Evolutionary conservation across 2,329 filamentous ascomycete species (phyloP), one percentile per base, ranked within the genome.

Genomic region (Juglanconis oblonga): DNA sequence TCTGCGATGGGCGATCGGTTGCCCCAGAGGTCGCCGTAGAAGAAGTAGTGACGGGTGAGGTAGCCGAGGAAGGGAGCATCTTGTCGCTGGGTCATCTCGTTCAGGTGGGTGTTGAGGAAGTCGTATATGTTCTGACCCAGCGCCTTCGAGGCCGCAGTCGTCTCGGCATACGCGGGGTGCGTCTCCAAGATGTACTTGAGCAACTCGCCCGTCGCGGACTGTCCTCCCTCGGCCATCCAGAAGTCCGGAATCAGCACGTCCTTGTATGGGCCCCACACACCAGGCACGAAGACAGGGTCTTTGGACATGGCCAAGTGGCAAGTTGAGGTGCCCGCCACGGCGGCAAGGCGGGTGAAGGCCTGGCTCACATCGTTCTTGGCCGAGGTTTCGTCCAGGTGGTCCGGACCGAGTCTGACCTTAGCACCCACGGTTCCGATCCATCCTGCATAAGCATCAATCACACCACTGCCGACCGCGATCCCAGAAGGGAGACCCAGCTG

Each of bases 391-490:
- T 89, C 87, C 44, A 94, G 81, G 52, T 89, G 83, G 58, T 89
- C 85, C 59, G 81, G 77, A 45, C 82, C 81, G 14, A 96, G 83
- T 66, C 92, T 84, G 67, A 97, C 91, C 75, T 97, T 97, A 62
- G 95, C 94, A 61, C 95, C 95, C n/a, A 99, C 95, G 1, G 95
- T 98, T 63, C 95, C 95, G 67, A 99, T 95, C 95, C 95, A 99
- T 65, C 95, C 95, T 62, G 95, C 95, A 70, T 99, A 99, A 17
- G 95, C 95, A 73, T 99, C 95, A 70, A 99, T 99, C 65, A 99
- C 95, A 74, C 93, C 93, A 70, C 92, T 96, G 57, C 95, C 95
- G 58, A 99, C 90, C 17, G 95, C 92, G 67, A 97, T 95, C 44
- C 93, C 94, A 24, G 89, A 81, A 5, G 89, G 89, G 3, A 99